Conservation (phyloP, 352 stramenopile species). For the Thalassiosira livingstoniorum region DNA sequence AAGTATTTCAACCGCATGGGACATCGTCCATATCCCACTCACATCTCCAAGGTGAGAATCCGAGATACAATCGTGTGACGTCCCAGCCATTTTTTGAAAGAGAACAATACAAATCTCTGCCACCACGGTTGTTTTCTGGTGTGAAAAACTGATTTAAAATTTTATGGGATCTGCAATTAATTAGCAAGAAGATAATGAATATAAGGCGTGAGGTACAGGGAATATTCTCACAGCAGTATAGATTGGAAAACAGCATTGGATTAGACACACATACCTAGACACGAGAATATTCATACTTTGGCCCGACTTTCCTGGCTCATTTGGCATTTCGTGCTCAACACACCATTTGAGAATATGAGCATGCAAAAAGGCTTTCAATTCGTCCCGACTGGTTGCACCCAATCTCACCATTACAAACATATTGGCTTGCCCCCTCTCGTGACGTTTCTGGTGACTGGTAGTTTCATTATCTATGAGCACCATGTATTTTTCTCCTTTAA, state of each 20-base stretch:
- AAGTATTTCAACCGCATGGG: no score
- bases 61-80: conserved; percentile 72
- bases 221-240: not conserved
- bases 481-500: conserved; percentile 36
- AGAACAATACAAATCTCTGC: conserved; percentile 36
- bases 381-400: conserved; percentile 58
- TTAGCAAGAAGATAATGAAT: conserved; percentile 4
- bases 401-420: conserved; percentile 62
- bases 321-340: conserved; percentile 19
- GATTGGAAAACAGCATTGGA: not conserved
- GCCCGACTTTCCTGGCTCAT: conserved; percentile 12
- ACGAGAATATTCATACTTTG: conserved; percentile 22
- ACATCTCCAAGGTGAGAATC: conserved; percentile 60
- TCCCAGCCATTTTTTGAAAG: conserved; percentile 72
- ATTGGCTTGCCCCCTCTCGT: not conserved
- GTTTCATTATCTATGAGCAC: conserved; percentile 14
- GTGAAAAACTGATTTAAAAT: conserved; percentile 36
- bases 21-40: conserved; percentile 43
- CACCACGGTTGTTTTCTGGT: conserved; percentile 6
- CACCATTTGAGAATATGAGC: conserved; percentile 50
- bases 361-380: conserved; percentile 76
- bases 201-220: not conserved
- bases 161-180: conserved; percentile 21
- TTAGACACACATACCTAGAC: not conserved
- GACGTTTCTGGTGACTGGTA: not conserved